Evolutionary conservation across 164 flowering plant species (phyloP).

Genomic region (Berberis thunbergii): DNA sequence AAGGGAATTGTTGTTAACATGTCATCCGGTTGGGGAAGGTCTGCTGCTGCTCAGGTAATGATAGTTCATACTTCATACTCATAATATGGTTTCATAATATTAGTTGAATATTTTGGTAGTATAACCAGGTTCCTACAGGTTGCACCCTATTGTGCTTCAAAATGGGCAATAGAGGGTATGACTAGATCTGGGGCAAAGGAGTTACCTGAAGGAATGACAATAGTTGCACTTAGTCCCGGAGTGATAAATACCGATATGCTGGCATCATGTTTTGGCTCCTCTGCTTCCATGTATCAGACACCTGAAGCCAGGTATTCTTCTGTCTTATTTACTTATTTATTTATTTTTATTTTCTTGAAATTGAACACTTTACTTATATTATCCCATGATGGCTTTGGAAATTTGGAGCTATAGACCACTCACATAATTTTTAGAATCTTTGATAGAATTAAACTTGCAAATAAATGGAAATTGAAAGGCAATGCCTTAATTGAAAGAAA

Average conservation of each 20-base stretch:
- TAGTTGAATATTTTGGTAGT: not conserved
- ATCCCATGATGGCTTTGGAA: too few species aligned
- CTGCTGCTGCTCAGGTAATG: slow-evolving; percentile 85
- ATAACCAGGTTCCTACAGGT: slow-evolving; percentile 37
- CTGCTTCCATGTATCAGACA: slow-evolving; percentile 63
- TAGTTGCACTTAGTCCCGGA: slow-evolving; percentile 89
- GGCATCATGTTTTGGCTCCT: slow-evolving; percentile 78
- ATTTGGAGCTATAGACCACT: too few species aligned
- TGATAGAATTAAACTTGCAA: too few species aligned
- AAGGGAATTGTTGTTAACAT: slow-evolving; percentile 82
- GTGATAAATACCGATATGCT: slow-evolving; percentile 95
- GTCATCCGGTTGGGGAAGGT: slow-evolving; percentile 99
- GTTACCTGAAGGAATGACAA: slow-evolving; percentile 70
- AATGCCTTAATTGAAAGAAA: too few species aligned
- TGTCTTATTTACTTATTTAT: not conserved
- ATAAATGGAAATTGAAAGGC: too few species aligned
- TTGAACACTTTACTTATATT: not conserved
- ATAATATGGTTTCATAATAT: not conserved
- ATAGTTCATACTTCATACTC: not conserved
- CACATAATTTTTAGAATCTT: too few species aligned
- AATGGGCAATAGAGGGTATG: slow-evolving; percentile 95
- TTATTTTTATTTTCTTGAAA: not conserved
- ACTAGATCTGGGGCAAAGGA: slow-evolving; percentile 80
- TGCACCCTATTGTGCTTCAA: slow-evolving; percentile 98
- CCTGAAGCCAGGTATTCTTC: slow-evolving; percentile 64